These are phyloP conservation scores for Prunella vulgaris DNA, from an alignment of 257 asterid species.

Conservation along the genomic window DNA sequence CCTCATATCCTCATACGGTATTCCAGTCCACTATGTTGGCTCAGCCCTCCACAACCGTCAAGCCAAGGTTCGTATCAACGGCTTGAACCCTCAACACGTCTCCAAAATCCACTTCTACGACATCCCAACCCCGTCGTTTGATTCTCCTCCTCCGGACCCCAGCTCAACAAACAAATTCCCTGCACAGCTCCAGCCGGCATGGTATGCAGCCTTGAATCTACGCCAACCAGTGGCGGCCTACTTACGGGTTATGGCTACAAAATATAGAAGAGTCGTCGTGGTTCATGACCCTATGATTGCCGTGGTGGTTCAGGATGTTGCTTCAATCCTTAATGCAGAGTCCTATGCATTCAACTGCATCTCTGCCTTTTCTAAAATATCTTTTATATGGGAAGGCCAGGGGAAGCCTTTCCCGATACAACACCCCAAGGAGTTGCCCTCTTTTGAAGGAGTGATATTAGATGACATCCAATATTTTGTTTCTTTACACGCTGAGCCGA, in stretches of 20 bases:
- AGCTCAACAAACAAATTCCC: constrained; percentile 42
- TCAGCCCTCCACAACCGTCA: constrained; percentile 45
- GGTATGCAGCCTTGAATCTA: constrained; percentile 21
- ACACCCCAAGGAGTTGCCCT: constrained; percentile 21
- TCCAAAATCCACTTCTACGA: constrained; percentile 40
- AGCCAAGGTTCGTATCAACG: constrained; percentile 33
- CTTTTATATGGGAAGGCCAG: neutral
- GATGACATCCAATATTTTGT: too few species aligned
- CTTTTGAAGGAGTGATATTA: neutral
- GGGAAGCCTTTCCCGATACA: constrained; percentile 30
- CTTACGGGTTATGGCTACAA: constrained; percentile 17
- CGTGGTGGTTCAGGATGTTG: constrained; percentile 43
- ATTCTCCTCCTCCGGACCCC: constrained; percentile 44
- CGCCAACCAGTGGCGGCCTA: constrained; percentile 26
- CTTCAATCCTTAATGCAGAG: constrained; percentile 39
- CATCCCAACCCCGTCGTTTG: constrained; percentile 35
- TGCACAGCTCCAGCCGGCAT: constrained; percentile 31
- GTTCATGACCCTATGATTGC: constrained; percentile 42
- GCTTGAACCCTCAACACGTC: constrained; percentile 17
- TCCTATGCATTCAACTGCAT: constrained; percentile 44
- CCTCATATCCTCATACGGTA: constrained; percentile 18
- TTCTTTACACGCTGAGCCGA: too few species aligned
- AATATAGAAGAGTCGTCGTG: constrained; percentile 28
- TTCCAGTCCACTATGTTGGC: constrained; percentile 36
- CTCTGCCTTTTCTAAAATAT: constrained; percentile 29